phyloP scores from a whole-genome alignment of 257 asterid species.

The Solanum chmielewskii region DNA sequence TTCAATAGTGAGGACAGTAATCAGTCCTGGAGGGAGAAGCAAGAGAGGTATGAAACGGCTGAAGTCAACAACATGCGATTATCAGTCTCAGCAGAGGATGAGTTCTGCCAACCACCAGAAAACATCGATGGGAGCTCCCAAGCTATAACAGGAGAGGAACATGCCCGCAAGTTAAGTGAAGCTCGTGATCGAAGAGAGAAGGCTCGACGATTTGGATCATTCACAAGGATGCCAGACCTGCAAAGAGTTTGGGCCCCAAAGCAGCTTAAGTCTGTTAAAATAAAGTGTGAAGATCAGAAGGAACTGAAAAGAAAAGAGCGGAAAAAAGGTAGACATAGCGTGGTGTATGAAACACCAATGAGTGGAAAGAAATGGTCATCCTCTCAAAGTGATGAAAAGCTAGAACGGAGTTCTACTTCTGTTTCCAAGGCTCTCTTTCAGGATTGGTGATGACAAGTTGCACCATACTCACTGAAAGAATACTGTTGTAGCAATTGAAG shows the following conservation, averaged over 20 bases:
- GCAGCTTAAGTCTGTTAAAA: constrained; percentile 36
- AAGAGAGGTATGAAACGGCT: constrained; percentile 36
- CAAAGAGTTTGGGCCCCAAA: constrained; percentile 94
- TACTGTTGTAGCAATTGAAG: neutral
- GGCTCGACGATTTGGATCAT: constrained; percentile 43
- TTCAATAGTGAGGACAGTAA: constrained; percentile 88
- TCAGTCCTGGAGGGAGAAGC: constrained; percentile 65
- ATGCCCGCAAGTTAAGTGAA: constrained; percentile 45
- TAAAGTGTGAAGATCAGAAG: constrained; percentile 33
- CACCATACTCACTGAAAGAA: neutral
- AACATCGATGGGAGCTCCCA: constrained; percentile 11
- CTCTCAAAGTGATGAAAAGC: constrained; percentile 10
- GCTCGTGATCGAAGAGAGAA: constrained; percentile 75
- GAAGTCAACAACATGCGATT: constrained; percentile 27
- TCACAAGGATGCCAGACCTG: constrained; percentile 49
- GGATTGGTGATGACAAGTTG: constrained; percentile 21
- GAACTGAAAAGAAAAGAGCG: constrained; percentile 41
- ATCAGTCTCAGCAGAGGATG: constrained; percentile 45
- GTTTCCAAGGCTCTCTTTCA: constrained; percentile 81
- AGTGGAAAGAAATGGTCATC: constrained; percentile 29
- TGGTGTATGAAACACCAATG: constrained; percentile 79
- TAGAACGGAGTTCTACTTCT: constrained; percentile 19
- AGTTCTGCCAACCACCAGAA: constrained; percentile 31
- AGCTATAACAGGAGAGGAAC: constrained; percentile 26
- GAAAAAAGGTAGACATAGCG: constrained; percentile 21